These are phyloP conservation scores for Domatiomyces globalis DNA, from an alignment of 2,329 filamentous ascomycete genomes.

Conservation along the genomic window DNA sequence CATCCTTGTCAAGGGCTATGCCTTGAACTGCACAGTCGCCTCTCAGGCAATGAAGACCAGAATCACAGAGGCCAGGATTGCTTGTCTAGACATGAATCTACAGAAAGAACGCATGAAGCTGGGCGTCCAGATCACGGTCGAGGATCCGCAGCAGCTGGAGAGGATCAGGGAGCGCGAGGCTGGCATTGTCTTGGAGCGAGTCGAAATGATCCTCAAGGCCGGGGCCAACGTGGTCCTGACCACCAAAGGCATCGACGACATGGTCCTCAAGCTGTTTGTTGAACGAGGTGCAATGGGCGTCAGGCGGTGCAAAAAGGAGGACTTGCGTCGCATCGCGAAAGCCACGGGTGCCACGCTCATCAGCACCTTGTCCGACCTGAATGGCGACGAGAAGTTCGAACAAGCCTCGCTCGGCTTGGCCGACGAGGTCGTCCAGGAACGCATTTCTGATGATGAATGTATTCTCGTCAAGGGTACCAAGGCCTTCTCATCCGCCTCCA, in stretches of 20 bases:
- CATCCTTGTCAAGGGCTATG: conserved; percentile 85
- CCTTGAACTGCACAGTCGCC: conserved; percentile 94
- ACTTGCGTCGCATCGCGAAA: conserved; percentile 85
- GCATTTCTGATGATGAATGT: conserved; percentile 97
- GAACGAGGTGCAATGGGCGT: conserved; percentile 94
- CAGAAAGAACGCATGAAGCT: conserved; percentile 99
- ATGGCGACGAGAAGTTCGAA: conserved; percentile 95
- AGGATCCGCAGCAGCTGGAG: conserved; percentile 92
- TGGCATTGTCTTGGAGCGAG: conserved; percentile 80
- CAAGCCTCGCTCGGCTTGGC: conserved; percentile 75
- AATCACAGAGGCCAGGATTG: conserved; percentile 89
- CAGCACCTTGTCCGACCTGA: conserved; percentile 85
- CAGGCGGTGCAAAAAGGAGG: conserved; percentile 95
- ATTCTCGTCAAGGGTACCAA: conserved; percentile 95
- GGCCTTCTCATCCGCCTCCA: conserved; percentile 81
- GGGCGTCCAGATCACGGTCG: conserved; percentile 93
- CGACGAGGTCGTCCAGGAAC: conserved; percentile 94
- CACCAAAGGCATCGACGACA: conserved; percentile 95
- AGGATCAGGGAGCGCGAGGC: conserved; percentile 89
- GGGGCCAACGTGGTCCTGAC: conserved; percentile 93
- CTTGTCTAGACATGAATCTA: conserved; percentile 91
- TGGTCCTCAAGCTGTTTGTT: conserved; percentile 86
- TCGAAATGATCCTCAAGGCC: conserved; percentile 95
- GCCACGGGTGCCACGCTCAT: conserved; percentile 88
- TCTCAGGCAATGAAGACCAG: conserved; percentile 95